phyloP scores from a whole-genome alignment of 768 basidiomycete genomes.

The Pleurotus tuber-regium region DNA sequence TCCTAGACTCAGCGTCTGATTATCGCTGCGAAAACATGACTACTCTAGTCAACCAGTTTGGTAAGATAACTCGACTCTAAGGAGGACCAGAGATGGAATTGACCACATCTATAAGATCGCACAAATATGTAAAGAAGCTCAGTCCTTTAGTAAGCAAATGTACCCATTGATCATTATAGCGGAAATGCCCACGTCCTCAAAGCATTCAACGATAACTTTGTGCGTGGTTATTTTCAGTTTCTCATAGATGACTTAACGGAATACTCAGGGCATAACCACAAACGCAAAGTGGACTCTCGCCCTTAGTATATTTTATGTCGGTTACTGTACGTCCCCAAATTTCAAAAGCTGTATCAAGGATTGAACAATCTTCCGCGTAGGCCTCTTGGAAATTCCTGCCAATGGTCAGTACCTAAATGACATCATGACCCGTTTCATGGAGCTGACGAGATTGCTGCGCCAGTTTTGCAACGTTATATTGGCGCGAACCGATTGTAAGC shows the following conservation, averaged over 20 bases:
- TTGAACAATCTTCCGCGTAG: conserved; percentile 17
- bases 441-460: not conserved
- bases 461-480: conserved; percentile 54
- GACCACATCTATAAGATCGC: conserved; percentile 35
- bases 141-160: not conserved
- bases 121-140: conserved; percentile 46
- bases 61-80: conserved; percentile 22
- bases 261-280: conserved; percentile 41
- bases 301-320: conserved; percentile 58
- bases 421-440: not conserved
- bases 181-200: conserved; percentile 55
- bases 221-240: conserved; percentile 20
- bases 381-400: conserved; percentile 56
- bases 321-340: conserved; percentile 44
- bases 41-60: conserved; percentile 53
- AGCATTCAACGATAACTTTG: conserved; percentile 53
- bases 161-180: conserved; percentile 24
- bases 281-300: conserved; percentile 58
- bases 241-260: not conserved
- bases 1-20: not conserved
- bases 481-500: conserved; percentile 57
- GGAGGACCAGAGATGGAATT: too few species aligned
- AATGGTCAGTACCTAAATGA: conserved; percentile 45
- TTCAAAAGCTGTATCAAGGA: not conserved
- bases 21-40: conserved; percentile 13